Evolutionary conservation across 305 asterid species (phyloP).

Genomic region (Solanum chacoense): DNA sequence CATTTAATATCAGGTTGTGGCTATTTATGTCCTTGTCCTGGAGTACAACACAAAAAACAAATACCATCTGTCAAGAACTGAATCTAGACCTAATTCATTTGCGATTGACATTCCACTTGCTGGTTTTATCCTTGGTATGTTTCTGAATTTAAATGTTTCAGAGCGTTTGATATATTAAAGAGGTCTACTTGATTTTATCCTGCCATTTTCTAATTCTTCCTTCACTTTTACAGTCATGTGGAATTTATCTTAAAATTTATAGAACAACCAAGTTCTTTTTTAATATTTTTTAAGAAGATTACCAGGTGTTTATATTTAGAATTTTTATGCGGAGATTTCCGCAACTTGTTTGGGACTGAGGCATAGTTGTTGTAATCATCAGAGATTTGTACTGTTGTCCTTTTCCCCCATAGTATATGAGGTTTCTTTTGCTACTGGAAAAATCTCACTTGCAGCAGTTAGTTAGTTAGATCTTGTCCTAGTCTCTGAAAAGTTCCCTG

Average conservation of each 20-base stretch:
- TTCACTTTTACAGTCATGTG: neutral
- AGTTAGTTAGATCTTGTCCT: neutral
- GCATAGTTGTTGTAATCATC: neutral
- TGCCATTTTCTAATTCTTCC: neutral
- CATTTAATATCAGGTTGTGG: conserved; percentile 46
- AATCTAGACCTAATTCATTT: conserved; percentile 17
- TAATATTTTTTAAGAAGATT: neutral
- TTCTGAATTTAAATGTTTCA: conserved; percentile 6
- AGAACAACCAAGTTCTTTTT: neutral
- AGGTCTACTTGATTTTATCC: neutral
- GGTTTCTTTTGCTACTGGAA: neutral
- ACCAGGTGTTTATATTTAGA: neutral
- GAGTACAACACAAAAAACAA: conserved; percentile 29
- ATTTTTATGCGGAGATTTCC: neutral
- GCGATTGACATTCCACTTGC: conserved; percentile 48
- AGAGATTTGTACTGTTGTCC: neutral
- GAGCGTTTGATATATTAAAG: neutral
- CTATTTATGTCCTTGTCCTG: conserved; percentile 47
- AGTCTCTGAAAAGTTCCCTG: neutral
- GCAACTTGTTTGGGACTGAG: neutral
- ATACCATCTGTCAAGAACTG: conserved; percentile 14
- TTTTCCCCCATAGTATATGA: neutral
- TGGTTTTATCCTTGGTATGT: conserved; percentile 74
- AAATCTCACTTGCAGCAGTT: neutral
- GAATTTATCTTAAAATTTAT: neutral